Evolutionary conservation across 305 asterid species (phyloP).

Genomic region (Petunia hybrid): DNA sequence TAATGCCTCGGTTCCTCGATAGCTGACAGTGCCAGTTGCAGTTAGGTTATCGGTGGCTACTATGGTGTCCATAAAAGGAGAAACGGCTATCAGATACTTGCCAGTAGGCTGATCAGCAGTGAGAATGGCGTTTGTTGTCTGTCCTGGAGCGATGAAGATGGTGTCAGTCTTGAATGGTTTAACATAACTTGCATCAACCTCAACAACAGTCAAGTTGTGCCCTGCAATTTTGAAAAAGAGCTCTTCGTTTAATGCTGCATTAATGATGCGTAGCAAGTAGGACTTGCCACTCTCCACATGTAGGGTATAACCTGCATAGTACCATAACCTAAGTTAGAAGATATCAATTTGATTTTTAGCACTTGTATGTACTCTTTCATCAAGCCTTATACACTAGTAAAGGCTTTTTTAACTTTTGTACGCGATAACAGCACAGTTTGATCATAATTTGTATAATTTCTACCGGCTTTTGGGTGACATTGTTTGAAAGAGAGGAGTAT

Average conservation of each 20-base stretch:
- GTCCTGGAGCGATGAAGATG: slow-evolving; percentile 75
- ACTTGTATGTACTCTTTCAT: neutral
- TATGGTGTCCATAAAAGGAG: slow-evolving; percentile 74
- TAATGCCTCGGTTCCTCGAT: slow-evolving; percentile 44
- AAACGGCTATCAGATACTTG: slow-evolving; percentile 56
- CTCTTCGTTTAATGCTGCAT: slow-evolving; percentile 67
- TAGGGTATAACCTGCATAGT: slow-evolving; percentile 54
- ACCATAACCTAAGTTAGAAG: neutral
- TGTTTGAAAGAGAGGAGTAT: neutral
- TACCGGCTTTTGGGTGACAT: neutral
- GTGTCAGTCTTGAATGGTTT: slow-evolving; percentile 70
- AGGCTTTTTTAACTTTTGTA: neutral
- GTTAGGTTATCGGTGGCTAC: slow-evolving; percentile 65
- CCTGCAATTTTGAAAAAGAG: slow-evolving; percentile 71
- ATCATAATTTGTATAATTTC: neutral
- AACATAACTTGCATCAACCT: slow-evolving; percentile 67
- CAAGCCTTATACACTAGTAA: neutral
- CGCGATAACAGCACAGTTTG: neutral
- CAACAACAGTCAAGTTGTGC: slow-evolving; percentile 64
- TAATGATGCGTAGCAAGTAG: slow-evolving; percentile 66
- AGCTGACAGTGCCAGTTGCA: slow-evolving; percentile 53
- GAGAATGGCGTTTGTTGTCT: slow-evolving; percentile 62
- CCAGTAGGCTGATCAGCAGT: slow-evolving; percentile 53
- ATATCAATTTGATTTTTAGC: neutral
- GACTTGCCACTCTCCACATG: slow-evolving; percentile 66